A percentile compares a stretch with the other conserved stretches of the same genome.
phyloP scores from a whole-genome alignment of 176 grass and related monocot species.

The Miscanthus lutarioriparius region DNA sequence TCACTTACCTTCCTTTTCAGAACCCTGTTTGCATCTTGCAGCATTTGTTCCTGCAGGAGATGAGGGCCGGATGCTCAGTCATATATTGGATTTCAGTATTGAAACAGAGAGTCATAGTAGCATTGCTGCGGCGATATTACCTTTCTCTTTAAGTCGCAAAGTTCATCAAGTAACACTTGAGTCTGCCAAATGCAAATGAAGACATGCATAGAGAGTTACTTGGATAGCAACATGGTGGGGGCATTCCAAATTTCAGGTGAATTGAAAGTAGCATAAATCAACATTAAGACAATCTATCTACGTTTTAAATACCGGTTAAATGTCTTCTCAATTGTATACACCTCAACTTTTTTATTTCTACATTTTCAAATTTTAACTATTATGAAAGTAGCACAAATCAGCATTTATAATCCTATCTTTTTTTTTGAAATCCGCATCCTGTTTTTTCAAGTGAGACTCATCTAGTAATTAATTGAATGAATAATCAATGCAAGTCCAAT shows the following conservation, averaged over 20 bases:
- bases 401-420: no score
- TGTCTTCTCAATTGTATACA: not conserved
- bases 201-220: not conserved
- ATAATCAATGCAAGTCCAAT: not conserved
- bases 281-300: not conserved
- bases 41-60: constrained; percentile 55
- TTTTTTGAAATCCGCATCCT: no score
- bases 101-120: not conserved
- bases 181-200: constrained; percentile 44
- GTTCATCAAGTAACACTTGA: constrained; percentile 64
- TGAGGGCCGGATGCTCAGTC: not conserved
- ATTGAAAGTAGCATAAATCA: no score
- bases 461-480: not conserved
- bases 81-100: not conserved
- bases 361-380: not conserved
- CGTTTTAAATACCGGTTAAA: not conserved
- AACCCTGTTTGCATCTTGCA: constrained; percentile 62
- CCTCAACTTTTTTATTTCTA: not conserved
- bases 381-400: not conserved
- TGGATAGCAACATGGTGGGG: not conserved
- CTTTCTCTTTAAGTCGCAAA: constrained; percentile 65
- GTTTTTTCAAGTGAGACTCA: not conserved
- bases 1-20: constrained; percentile 72
- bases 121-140: constrained; percentile 23
- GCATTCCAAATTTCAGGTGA: not conserved